Evolutionary conservation across 2,329 filamentous ascomycete genomes (phyloP).

Genomic region (Monilinia aucupariae): DNA sequence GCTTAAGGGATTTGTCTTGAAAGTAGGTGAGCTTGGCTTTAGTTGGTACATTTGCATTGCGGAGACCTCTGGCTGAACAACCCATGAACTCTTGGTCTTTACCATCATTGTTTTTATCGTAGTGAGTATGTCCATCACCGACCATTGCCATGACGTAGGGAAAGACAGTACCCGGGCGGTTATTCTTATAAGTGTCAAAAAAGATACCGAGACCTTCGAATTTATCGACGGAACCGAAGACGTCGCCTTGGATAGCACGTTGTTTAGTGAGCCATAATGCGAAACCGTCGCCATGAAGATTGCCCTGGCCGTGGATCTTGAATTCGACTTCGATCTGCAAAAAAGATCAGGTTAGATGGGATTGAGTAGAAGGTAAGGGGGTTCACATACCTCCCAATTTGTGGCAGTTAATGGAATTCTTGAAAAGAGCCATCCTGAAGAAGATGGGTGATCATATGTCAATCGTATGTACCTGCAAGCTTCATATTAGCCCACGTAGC

Average conservation of each 20-base stretch:
- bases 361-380: not conserved
- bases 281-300: conserved; percentile 92
- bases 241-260: conserved; percentile 70
- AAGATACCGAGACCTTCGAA: conserved; percentile 92
- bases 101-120: conserved; percentile 92
- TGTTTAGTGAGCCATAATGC: conserved; percentile 98
- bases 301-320: conserved; percentile 82
- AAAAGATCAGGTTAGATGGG: conserved; percentile 5
- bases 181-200: conserved; percentile 99
- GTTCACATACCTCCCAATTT: conserved; percentile 73
- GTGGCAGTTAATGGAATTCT: conserved; percentile 91
- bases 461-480: conserved; percentile 76
- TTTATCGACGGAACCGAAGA: conserved; percentile 81
- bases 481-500: conserved; percentile 27
- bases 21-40: conserved; percentile 91
- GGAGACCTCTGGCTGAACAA: conserved; percentile 88
- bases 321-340: conserved; percentile 82
- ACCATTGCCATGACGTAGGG: conserved; percentile 99
- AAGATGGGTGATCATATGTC: conserved; percentile 82
- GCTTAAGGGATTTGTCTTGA: conserved; percentile 83
- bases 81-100: conserved; percentile 90
- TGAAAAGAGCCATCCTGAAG: conserved; percentile 90
- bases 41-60: conserved; percentile 72
- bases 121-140: conserved; percentile 80
- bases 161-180: conserved; percentile 89